Evolutionary conservation across 768 basidiomycete genomes (phyloP), one percentile per base, ranked within the genome.

Genomic region (Pleurotus giganteus): DNA sequence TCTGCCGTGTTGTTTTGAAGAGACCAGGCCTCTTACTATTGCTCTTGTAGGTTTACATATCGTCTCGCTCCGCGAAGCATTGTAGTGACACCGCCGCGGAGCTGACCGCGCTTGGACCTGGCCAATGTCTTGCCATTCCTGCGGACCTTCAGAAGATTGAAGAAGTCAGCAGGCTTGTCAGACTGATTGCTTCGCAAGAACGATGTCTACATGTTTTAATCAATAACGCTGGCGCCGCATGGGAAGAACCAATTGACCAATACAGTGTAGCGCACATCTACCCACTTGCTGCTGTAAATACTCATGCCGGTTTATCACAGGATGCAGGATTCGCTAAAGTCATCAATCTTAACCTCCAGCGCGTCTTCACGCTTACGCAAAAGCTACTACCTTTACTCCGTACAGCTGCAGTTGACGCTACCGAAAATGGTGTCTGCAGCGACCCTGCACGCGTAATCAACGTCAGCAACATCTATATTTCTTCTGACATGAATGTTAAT

Each of bases 281-380:
- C 53, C 57, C 41, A 57, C 28, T 9, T 29, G 36, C 41, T 47
- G 55, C n/a, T 60, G 55, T 53, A 34, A 26, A 58, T 32, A 53
- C 54, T 46, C 55, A 19, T 27, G 27, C 47, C 54, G 17, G 11
- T 36, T 23, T 46, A 12, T 4, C n/a, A 15, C 55, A 83, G 71
- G 85, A 87, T 58, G 66, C 70, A 8, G 83, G 81, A 6, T 86
- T 80, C 63, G 75, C 77, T 8, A 86, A 86, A 63, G 74, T 88
- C 43, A 61, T 88, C 53, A 83, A 74, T 4, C 65, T 87, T 41
- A 86, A 87, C 66, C 61, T 86, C 17, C 83, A 84, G 60, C 73
- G 83, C 4, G 83, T 84, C 6, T 87, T 86, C 64, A 84, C 80
- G 1, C 63, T 87, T 27, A 84, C 81, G 6, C 86, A 87, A 62